phyloP scores from a whole-genome alignment of 2,329 filamentous ascomycete genomes.

The Cladobotryum protrusum region DNA sequence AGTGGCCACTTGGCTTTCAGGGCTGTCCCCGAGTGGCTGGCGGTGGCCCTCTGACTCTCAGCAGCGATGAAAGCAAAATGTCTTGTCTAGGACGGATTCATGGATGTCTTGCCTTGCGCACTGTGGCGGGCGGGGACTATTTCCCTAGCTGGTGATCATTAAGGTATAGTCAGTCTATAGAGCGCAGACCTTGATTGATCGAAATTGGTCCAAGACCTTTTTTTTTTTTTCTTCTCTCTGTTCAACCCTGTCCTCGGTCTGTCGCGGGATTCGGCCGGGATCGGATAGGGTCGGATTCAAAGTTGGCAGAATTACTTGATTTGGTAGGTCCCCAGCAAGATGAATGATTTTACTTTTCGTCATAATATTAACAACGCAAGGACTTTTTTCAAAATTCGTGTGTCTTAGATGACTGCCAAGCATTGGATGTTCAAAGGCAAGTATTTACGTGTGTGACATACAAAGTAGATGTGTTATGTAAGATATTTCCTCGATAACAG shows the following conservation, averaged over 20 bases:
- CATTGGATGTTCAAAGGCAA: no score
- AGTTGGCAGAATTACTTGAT: no score
- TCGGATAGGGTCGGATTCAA: slow-evolving; percentile 5
- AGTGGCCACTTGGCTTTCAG: background rate
- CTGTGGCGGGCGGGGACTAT: slow-evolving; percentile 10
- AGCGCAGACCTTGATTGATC: background rate
- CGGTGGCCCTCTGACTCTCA: background rate
- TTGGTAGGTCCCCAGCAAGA: no score
- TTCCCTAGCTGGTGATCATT: slow-evolving; percentile 12
- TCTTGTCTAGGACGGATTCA: background rate
- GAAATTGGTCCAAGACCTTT: slow-evolving; percentile 7
- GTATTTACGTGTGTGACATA: no score
- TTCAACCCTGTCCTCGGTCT: background rate
- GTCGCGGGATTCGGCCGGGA: slow-evolving; percentile 10
- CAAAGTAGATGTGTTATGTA: no score
- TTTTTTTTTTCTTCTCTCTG: background rate
- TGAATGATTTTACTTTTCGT: background rate
- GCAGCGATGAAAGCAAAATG: background rate
- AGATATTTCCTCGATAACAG: no score
- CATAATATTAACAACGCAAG: no score
- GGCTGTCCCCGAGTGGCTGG: background rate
- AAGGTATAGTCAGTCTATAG: background rate
- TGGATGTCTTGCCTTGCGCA: slow-evolving; percentile 5
- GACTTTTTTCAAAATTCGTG: no score
- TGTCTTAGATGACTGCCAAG: no score